phyloP scores from a whole-genome alignment of 2,329 filamentous ascomycete species.

The Pseudogymnoascus sp. region DNA sequence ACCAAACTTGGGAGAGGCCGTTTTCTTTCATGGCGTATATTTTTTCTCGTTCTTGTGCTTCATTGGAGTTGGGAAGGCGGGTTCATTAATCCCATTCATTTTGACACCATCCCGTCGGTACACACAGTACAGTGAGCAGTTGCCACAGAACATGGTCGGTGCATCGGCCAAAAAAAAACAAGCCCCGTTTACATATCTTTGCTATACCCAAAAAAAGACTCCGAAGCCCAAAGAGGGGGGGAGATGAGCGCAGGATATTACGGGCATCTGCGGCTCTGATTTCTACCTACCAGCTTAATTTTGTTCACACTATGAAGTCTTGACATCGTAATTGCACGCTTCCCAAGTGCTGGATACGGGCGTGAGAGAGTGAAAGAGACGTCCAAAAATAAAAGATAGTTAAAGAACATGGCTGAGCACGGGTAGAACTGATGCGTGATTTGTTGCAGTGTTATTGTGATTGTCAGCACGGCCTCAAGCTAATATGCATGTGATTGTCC shows the following conservation, averaged over 20 bases:
- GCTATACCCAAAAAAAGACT: conserved; percentile 5
- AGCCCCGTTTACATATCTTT: conserved; percentile 7
- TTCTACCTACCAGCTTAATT: conserved; percentile 10
- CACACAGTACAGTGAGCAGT: background rate
- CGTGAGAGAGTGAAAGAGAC: conserved; percentile 3
- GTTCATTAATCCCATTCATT: conserved; percentile 6
- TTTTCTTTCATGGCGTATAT: conserved; percentile 8
- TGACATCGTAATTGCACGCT: conserved; percentile 10
- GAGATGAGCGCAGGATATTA: conserved; percentile 6
- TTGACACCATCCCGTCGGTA: background rate
- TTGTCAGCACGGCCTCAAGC: background rate
- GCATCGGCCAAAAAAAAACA: background rate
- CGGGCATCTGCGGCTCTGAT: conserved; percentile 7
- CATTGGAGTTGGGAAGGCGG: conserved; percentile 6
- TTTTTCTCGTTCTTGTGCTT: conserved; percentile 1
- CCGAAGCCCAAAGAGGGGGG: background rate
- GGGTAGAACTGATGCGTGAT: background rate
- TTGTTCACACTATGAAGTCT: conserved; percentile 6
- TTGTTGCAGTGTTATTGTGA: conserved; percentile 1
- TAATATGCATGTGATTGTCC: background rate
- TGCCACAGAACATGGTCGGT: background rate
- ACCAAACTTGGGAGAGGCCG: conserved; percentile 6
- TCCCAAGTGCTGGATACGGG: conserved; percentile 14
- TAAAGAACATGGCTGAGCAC: background rate
- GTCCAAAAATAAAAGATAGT: background rate